Base-by-base conservation (phyloP, 2,329 filamentous ascomycete genomes). In the Hymenoscyphus fructigenus region DNA sequence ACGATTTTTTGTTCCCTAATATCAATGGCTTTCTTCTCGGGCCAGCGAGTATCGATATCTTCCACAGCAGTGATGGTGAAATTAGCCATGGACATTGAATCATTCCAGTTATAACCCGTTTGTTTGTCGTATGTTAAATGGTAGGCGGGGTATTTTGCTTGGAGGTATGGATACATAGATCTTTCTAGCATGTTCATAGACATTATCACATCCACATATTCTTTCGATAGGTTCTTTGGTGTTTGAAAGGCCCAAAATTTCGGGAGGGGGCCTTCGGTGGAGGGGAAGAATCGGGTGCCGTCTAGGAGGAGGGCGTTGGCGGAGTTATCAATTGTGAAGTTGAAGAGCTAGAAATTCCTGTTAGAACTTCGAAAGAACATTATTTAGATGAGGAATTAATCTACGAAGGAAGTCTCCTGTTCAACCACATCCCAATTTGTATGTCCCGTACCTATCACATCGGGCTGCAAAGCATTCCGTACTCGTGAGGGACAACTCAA, bases 331-430 rank as follows among this genome's bases (percentile, higher is more conserved):
- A 38, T 38, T 38, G 34, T 38, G 34, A 38, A 38, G 15, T 38
- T 47, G 3, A 47, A 12, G 9, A 47, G 41, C 17, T 38, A 12
- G 34, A 3, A n/a, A 3, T 44, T 47, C n/a, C 20, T n/a, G 41
- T 47, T 5, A 47, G 41, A 20, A 2, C 17, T 47, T 47, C 2
- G 20, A 47, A 20, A 20, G 6, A 20, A 47, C 7, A 14, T 14
- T 15, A 14, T n/a, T 6, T 20, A 6, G 17, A 47, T 2, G 0
- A 9, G 10, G 17, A 23, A 9, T 0, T 1, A 20, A 47, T 10
- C 20, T 20, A 57, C 55, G 17, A 57, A 57, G n/a, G 55, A 57
- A 57, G 28, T 57, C 28, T 57, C 55, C 55, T 57, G 55, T 9
- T 57, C 55, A 9, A 57, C 55, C 12, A n/a, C 55, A 5, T 34